Conservation (phyloP, 306 rosid genomes). For the Myrica gale region DNA sequence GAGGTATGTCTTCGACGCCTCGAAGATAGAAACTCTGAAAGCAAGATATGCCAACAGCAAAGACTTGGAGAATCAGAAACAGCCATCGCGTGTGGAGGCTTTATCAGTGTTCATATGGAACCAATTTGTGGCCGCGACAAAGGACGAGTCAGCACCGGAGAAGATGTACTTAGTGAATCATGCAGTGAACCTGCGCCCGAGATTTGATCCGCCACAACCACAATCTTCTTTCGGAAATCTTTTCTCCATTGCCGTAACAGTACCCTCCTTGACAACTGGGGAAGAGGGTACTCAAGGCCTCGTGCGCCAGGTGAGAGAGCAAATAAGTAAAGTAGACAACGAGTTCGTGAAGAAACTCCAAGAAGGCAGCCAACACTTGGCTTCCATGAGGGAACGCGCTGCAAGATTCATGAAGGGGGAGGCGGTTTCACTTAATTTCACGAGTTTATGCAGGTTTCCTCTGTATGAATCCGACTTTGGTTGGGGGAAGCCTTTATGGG, state of each 20-base stretch:
- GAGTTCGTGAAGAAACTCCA: slow-evolving; percentile 29
- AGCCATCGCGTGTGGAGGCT: slow-evolving; percentile 56
- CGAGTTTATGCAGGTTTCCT: slow-evolving; percentile 49
- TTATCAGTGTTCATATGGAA: slow-evolving; percentile 57
- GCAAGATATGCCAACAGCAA: slow-evolving; percentile 21
- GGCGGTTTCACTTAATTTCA: slow-evolving; percentile 33
- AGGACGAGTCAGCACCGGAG: slow-evolving; percentile 3
- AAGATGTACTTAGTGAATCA: slow-evolving; percentile 32
- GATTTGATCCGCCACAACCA: slow-evolving; percentile 42
- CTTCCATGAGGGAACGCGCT: slow-evolving; percentile 21
- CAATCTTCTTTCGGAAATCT: slow-evolving; percentile 42
- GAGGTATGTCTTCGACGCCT: slow-evolving; percentile 46
- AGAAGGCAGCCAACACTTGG: slow-evolving; percentile 21
- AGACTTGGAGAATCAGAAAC: not conserved
- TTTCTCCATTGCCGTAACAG: slow-evolving; percentile 24
- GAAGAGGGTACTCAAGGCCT: slow-evolving; percentile 7
- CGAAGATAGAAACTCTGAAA: slow-evolving; percentile 38
- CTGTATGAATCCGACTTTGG: slow-evolving; percentile 62
- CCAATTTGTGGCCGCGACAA: slow-evolving; percentile 43
- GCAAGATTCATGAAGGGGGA: slow-evolving; percentile 32
- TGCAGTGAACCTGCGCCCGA: slow-evolving; percentile 50
- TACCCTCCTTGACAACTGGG: not conserved
- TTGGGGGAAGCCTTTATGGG: slow-evolving; percentile 59
- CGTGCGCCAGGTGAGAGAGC: slow-evolving; percentile 31
- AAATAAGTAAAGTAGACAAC: slow-evolving; percentile 33